Percentiles rank a stretch among this genome's conserved stretches.
Evolutionary conservation across 139 green algal genomes (phyloP).

Genomic region (Pleodorina starrii): DNA sequence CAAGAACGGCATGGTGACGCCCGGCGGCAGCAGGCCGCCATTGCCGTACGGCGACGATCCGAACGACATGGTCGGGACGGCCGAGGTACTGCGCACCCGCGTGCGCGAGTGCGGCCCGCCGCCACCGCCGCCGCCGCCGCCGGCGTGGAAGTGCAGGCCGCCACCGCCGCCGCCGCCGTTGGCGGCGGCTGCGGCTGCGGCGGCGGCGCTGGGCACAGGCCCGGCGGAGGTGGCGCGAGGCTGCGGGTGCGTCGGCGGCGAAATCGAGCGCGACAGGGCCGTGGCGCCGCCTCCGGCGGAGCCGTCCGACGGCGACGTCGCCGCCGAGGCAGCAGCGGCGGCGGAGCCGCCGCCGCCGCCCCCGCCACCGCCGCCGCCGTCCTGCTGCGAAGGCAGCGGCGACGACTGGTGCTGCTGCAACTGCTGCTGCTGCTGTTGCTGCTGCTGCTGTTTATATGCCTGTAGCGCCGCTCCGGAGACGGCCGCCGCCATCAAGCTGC

Average conservation of each 20-base stretch:
- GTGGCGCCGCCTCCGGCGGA: neutral
- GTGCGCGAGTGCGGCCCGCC: neutral
- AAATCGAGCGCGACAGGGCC: neutral
- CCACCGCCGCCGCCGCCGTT: neutral
- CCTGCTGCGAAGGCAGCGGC: neutral
- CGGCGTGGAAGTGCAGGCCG: neutral
- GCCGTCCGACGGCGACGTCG: too few relatives aligned
- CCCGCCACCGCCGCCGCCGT: neutral
- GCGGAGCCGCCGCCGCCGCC: neutral
- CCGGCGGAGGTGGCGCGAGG: neutral
- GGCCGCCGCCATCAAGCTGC: slow-evolving; percentile 26
- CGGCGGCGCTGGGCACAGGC: neutral
- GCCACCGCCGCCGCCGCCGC: neutral
- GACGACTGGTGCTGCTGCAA: neutral
- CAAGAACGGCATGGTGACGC: neutral
- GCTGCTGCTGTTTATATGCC: slow-evolving; percentile 12
- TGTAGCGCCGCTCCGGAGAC: slow-evolving; percentile 29
- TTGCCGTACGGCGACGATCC: neutral
- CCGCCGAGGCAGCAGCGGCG: too few relatives aligned
- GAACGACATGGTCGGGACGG: neutral
- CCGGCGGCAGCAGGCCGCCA: neutral
- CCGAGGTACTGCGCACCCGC: slow-evolving; percentile 6
- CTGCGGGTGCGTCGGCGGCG: neutral
- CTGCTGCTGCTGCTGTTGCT: slow-evolving; percentile 9
- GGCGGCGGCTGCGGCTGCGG: neutral